Evolutionary conservation across 2,329 filamentous ascomycete species (phyloP), one percentile per base, ranked within the genome.

Genomic region (Dothistroma septosporum): DNA sequence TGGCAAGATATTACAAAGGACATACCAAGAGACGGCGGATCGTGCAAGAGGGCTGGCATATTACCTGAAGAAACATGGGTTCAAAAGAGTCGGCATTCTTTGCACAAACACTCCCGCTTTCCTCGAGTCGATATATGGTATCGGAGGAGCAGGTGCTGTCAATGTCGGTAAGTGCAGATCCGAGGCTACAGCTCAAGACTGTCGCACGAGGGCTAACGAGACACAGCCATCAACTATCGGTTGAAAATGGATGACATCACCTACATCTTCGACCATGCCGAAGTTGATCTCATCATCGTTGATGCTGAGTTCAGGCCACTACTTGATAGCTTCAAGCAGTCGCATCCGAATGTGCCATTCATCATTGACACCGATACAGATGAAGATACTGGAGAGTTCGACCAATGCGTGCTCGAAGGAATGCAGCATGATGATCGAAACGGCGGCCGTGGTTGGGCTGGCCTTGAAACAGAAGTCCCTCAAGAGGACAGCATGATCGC

Each of bases 51-150:
- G 93, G 0, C 79, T 99, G 19, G 92, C 92, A 14, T 97, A 96
- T 76, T 97, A 89, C 74, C 74, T 99, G 59, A 84, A 84, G 68
- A 90, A 90, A 74, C 85, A 90, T 71, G 82, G 84, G 4, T 86
- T 85, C 70, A 88, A 85, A 70, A 83, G 90, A 61, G 89, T 97
- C 6, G 94, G 94, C 7, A 87, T 99, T 53, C 80, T 99, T 11
- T 87, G 87, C 9, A 90, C 94, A 2, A 99, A 99, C 74, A 99
- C 94, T 0, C 94, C 94, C 0, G 92, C 92, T 0, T 97, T 97
- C 70, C 80, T 99, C 31, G 93, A 97, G 77, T 85, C 87, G 7
- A 90, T 96, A 63, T 99, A 91, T 72, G 94, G 90, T 1, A 88
- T 97, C 67, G 87, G 87, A 0, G 92, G 90, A 0, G 90, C 90